Percentiles rank a stretch among this genome's conserved stretches.
Conservation (phyloP, 2,329 filamentous ascomycete species). For the Aspergillus transmontanensis region DNA sequence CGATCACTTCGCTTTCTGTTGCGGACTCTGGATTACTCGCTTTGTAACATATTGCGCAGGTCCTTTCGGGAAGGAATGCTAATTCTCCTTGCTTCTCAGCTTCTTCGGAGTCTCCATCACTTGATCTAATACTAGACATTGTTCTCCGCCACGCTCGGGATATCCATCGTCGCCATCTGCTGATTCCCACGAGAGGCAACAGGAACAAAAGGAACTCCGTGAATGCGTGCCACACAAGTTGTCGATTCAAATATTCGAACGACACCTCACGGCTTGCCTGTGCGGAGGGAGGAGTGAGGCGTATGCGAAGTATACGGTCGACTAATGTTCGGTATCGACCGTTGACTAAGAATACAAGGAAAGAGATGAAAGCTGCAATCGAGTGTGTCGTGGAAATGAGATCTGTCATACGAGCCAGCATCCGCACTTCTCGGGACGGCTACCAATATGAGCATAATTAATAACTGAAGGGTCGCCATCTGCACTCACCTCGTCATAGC, state of each 20-base stretch:
- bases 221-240: conserved; percentile 99
- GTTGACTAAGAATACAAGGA: conserved; percentile 87
- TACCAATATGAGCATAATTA: conserved; percentile 27
- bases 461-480: background rate
- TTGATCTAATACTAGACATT: conserved; percentile 61
- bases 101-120: conserved; percentile 53
- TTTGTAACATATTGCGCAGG: conserved; percentile 95
- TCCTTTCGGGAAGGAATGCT: conserved; percentile 84
- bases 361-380: conserved; percentile 78
- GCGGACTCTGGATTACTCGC: conserved; percentile 77
- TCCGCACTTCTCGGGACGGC: conserved; percentile 53
- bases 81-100: conserved; percentile 68
- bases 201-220: conserved; percentile 98
- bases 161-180: conserved; percentile 90
- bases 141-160: conserved; percentile 81
- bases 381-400: conserved; percentile 74
- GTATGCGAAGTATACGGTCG: conserved; percentile 80
- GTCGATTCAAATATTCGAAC: conserved; percentile 95
- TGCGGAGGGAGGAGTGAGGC: conserved; percentile 79
- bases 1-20: conserved; percentile 75
- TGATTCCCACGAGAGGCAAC: conserved; percentile 92
- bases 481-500: conserved; percentile 61
- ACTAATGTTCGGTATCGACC: conserved; percentile 89
- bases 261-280: conserved; percentile 90
- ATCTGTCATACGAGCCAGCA: conserved; percentile 70